Evolutionary conservation across 2,329 filamentous ascomycete genomes (phyloP).

Genomic region (Fusarium denticulatum): DNA sequence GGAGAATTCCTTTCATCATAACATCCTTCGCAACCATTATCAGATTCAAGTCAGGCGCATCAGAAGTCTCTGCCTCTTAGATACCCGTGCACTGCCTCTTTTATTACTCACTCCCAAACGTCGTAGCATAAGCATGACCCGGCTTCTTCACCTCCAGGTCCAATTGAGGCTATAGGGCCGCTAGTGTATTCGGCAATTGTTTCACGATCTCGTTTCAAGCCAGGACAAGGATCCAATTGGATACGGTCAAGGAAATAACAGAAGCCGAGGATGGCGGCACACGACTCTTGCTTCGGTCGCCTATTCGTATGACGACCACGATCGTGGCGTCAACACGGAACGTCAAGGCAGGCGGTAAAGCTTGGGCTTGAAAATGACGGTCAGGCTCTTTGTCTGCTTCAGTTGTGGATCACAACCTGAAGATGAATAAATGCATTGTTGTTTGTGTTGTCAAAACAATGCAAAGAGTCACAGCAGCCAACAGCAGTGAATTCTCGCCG

Average conservation of each 20-base stretch:
- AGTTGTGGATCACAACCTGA: neutral
- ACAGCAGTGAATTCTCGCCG: neutral
- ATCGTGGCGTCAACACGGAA: slow-evolving; percentile 4
- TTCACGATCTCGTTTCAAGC: slow-evolving; percentile 39
- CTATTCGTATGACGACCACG: slow-evolving; percentile 9
- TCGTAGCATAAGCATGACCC: slow-evolving; percentile 30
- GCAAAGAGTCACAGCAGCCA: neutral
- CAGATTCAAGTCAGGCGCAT: neutral
- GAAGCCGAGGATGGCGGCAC: slow-evolving; percentile 18
- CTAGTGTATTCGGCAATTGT: slow-evolving; percentile 23
- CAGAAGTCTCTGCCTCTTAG: neutral
- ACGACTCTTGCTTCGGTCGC: slow-evolving; percentile 4
- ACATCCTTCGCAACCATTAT: neutral
- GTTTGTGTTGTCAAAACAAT: neutral
- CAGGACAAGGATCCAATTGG: slow-evolving; percentile 15
- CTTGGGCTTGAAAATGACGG: slow-evolving; percentile 4
- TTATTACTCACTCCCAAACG: slow-evolving; percentile 6
- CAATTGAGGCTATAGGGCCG: slow-evolving; percentile 13
- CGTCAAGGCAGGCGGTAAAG: slow-evolving; percentile 2
- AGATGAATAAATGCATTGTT: neutral
- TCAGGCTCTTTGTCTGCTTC: neutral
- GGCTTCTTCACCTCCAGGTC: slow-evolving; percentile 3
- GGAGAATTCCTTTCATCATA: slow-evolving; percentile 11
- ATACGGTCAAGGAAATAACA: slow-evolving; percentile 26
- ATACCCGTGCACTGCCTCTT: slow-evolving; percentile 5